Base-by-base conservation (phyloP, 306 rosid genomes). In the Dryas drummondii region DNA sequence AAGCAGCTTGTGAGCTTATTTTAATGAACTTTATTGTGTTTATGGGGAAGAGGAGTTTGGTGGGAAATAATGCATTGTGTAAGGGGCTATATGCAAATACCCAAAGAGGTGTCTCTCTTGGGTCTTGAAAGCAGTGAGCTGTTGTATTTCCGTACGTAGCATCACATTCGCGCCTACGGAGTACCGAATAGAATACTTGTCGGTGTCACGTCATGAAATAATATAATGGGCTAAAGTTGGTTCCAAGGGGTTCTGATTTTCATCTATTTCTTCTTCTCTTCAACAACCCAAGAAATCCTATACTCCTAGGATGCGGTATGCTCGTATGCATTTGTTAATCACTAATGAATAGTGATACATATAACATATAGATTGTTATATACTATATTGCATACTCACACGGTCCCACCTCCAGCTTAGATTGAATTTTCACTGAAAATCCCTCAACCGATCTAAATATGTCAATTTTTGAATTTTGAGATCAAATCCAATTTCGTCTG, bases 1-100 rank as follows among this genome's bases (percentile, higher is more conserved):
- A 7, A 46, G 49, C 5, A 46, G 76, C 68, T 59, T 47, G 76
- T 72, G 76, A 68, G 57, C 76, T 72, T 72, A 58, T 72, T 58
- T 58, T 72, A 72, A 59, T 72, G 45, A 49, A 11, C 72, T 49
- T 68, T 68, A 19, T 4, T 27, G 26, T 6, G 32, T 71, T 58
- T 45, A 27, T 46, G 57, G 76, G 37, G 76, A 45, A 72, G 57
- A 72, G 58, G 58, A 26, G 68, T 3, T 57, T 42, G 8, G 44
- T 71, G 66, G 75, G 76, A 56, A 55, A 56, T 71, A 42, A 16
- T 56, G 58, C 11, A 72, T 22, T 4, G 37, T 58, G 32, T 3
- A 3, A 67, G 76, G 68, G 57, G 17, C 10, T 46, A 0, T 72
- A 7, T 44, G 76, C 67, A 57, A 58, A 58, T 22, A 14, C 2